phyloP scores from a whole-genome alignment of 495 filamentous ascomycete species.

The Darksidea phi region DNA sequence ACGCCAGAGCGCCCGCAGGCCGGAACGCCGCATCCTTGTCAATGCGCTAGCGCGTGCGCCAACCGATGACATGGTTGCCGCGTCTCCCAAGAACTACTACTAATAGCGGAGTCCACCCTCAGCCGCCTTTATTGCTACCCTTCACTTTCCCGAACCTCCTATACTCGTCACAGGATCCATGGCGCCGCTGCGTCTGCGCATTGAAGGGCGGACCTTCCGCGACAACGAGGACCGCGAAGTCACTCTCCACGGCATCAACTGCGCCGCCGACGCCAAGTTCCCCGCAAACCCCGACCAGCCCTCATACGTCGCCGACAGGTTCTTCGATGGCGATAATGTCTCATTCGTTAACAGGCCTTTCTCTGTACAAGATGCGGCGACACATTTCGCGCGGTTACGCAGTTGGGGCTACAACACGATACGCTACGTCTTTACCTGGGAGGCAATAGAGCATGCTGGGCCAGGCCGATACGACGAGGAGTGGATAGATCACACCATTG shows the following conservation, averaged over 20 bases:
- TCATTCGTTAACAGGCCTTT: constrained; percentile 89
- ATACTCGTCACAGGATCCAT: constrained; percentile 42
- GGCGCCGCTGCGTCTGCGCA: constrained; percentile 57
- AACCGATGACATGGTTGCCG: no score
- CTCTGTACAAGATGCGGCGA: constrained; percentile 72
- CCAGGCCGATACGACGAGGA: constrained; percentile 95
- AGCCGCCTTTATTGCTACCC: neutral
- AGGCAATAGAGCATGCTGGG: constrained; percentile 92
- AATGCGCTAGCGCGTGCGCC: neutral
- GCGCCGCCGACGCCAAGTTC: constrained; percentile 66
- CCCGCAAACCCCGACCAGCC: constrained; percentile 76
- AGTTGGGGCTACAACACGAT: constrained; percentile 94
- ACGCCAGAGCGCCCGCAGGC: neutral
- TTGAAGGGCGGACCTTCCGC: constrained; percentile 80
- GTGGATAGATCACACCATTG: constrained; percentile 87
- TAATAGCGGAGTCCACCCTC: no score
- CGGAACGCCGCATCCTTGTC: neutral
- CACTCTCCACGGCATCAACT: constrained; percentile 67
- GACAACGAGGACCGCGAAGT: constrained; percentile 67
- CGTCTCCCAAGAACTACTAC: no score
- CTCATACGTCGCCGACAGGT: constrained; percentile 72
- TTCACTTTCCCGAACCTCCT: constrained; percentile 22
- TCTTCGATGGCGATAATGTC: constrained; percentile 90
- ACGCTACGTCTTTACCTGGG: constrained; percentile 96
- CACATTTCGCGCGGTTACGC: constrained; percentile 82